These are phyloP conservation scores for Thermomucor indicae-seudaticae DNA, from an alignment of 371 early-diverging fungal species.

Conservation along the genomic window DNA sequence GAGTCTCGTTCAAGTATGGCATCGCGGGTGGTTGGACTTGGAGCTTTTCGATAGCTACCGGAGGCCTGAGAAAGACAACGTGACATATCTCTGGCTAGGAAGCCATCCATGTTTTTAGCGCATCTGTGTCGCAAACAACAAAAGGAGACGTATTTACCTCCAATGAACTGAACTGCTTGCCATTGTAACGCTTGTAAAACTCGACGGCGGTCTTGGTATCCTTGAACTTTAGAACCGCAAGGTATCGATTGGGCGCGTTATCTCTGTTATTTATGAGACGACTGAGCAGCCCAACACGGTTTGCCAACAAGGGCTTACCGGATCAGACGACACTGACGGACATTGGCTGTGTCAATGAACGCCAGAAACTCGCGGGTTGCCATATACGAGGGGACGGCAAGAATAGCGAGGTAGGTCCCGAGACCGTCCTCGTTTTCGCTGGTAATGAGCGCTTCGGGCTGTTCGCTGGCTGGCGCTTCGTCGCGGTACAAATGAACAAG, in stretches of 20 bases:
- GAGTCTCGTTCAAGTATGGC: constrained; percentile 43
- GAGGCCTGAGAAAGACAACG: constrained; percentile 68
- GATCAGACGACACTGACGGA: neutral
- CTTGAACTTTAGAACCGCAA: constrained; percentile 76
- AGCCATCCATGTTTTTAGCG: no score
- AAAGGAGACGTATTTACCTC: constrained; percentile 42
- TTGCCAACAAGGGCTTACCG: neutral
- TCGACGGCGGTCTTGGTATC: constrained; percentile 48
- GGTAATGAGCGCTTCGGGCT: neutral
- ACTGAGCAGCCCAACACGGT: neutral
- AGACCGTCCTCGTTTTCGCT: constrained; percentile 21
- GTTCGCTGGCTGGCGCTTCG: no score
- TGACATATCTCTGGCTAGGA: constrained; percentile 67
- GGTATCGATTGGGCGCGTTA: constrained; percentile 70
- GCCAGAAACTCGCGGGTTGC: constrained; percentile 79
- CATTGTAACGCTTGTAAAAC: constrained; percentile 74
- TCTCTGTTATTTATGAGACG: constrained; percentile 44
- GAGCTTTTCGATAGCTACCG: constrained; percentile 51
- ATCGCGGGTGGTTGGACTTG: constrained; percentile 53
- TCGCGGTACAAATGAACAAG: constrained; percentile 72
- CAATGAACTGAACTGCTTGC: constrained; percentile 74
- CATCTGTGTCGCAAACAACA: neutral
- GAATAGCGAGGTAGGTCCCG: constrained; percentile 55
- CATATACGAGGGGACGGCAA: constrained; percentile 90
- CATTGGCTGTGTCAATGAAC: constrained; percentile 42